These are phyloP conservation scores for Mycena albidolilacea DNA, from an alignment of 768 basidiomycete genomes.

Conservation along the genomic window DNA sequence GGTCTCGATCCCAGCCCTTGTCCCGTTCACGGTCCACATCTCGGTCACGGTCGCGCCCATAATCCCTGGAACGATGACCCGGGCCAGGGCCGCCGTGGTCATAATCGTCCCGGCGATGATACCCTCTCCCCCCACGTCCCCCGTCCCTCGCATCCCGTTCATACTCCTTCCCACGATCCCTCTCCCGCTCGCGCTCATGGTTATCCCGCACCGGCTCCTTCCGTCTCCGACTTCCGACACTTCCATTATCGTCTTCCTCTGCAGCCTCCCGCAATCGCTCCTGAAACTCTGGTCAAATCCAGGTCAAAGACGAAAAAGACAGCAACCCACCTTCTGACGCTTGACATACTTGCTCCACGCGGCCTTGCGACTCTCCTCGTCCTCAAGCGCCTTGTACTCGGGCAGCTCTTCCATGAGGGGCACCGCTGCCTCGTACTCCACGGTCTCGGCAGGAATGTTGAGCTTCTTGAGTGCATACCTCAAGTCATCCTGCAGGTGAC, in stretches of 20 bases:
- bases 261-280: conserved; percentile 84
- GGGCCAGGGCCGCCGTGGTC: conserved; percentile 44
- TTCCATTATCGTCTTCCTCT: conserved; percentile 89
- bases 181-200: conserved; percentile 61
- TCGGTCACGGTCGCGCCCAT: conserved; percentile 53
- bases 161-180: conserved; percentile 50
- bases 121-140: conserved; percentile 36
- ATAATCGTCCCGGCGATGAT: conserved; percentile 42
- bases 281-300: conserved; percentile 50
- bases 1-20: conserved; percentile 50
- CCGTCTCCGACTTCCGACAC: conserved; percentile 79
- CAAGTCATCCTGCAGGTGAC: conserved; percentile 94
- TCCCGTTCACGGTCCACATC: conserved; percentile 58
- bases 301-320: conserved; percentile 11
- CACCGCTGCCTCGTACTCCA: conserved; percentile 77
- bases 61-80: conserved; percentile 45
- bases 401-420: conserved; percentile 85
- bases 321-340: conserved; percentile 81
- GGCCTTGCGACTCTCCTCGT: conserved; percentile 84
- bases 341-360: conserved; percentile 93
- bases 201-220: conserved; percentile 78
- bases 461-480: conserved; percentile 96
- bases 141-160: conserved; percentile 51
- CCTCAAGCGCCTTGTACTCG: conserved; percentile 90
- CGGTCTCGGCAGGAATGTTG: conserved; percentile 66